Percentiles rank a stretch among this genome's conserved stretches.
Evolutionary conservation across 306 rosid genomes (phyloP).

Genomic region (Cicer judaicum): DNA sequence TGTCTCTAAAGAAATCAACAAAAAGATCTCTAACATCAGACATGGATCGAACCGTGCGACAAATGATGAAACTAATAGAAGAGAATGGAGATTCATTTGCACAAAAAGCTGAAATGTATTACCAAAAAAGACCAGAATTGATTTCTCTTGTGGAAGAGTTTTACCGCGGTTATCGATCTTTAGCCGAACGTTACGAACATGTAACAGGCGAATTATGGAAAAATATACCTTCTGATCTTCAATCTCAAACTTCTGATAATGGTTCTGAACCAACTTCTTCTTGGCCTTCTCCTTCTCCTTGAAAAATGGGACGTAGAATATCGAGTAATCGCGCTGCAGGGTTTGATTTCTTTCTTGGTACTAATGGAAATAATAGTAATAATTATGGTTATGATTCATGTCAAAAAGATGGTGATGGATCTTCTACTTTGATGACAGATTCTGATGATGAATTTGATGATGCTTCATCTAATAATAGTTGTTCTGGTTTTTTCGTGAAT

Average conservation of each 20-base stretch:
- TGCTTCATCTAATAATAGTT: conserved; percentile 75
- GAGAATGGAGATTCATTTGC: conserved; percentile 90
- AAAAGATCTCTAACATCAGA: conserved; percentile 61
- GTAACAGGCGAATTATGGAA: conserved; percentile 70
- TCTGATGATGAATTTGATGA: conserved; percentile 82
- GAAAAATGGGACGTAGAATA: conserved; percentile 53
- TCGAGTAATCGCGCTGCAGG: conserved; percentile 79
- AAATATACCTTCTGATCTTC: conserved; percentile 70
- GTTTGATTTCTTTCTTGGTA: conserved; percentile 88
- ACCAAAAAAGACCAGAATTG: conserved; percentile 73
- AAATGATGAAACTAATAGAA: conserved; percentile 74
- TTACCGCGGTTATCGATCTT: conserved; percentile 73
- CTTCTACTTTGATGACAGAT: conserved; percentile 69
- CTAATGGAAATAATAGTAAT: conserved; percentile 60
- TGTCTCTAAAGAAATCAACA: conserved; percentile 54
- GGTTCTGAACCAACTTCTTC: conserved; percentile 62
- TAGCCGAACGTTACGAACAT: conserved; percentile 88
- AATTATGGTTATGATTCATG: conserved; percentile 53
- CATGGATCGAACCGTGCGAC: conserved; percentile 61
- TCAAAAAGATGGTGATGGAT: conserved; percentile 75
- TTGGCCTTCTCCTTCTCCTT: conserved; percentile 56
- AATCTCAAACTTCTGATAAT: conserved; percentile 72
- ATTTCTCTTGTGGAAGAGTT: conserved; percentile 86
- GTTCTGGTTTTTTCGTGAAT: conserved; percentile 51
- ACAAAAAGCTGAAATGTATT: conserved; percentile 89